Percentiles rank a stretch among this genome's conserved stretches.
Evolutionary conservation across 371 early-diverging fungal species (phyloP).

Genomic region (Zancudomyces culisetae): DNA sequence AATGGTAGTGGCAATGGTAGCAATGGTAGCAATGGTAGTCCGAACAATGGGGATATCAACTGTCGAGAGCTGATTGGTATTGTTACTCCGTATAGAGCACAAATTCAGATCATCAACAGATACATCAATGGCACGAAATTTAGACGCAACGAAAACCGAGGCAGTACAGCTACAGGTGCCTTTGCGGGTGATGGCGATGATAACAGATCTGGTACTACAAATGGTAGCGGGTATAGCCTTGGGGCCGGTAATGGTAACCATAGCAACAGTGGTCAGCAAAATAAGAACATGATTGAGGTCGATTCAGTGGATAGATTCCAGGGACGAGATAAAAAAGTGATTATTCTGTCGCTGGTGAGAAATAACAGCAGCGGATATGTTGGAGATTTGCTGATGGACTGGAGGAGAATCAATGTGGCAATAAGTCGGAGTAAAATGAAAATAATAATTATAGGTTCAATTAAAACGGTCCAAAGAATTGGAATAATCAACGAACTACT

Average conservation of each 20-base stretch:
- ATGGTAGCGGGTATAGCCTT: slow-evolving; percentile 7
- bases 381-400: slow-evolving; percentile 77
- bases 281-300: slow-evolving; percentile 29
- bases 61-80: too few species aligned
- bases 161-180: too few species aligned
- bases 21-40: too few species aligned
- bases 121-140: too few species aligned
- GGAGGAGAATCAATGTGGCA: slow-evolving; percentile 94
- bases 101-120: too few species aligned
- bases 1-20: too few species aligned
- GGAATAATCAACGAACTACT: neutral
- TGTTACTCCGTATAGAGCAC: slow-evolving; percentile 72
- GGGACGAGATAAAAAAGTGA: slow-evolving; percentile 81
- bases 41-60: too few species aligned
- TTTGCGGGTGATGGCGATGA: too few species aligned
- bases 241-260: neutral
- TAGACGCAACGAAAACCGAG: too few species aligned
- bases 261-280: neutral
- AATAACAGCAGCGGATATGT: slow-evolving; percentile 50
- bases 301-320: slow-evolving; percentile 84
- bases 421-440: slow-evolving; percentile 84
- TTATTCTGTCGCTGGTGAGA: slow-evolving; percentile 74
- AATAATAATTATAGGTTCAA: slow-evolving; percentile 78
- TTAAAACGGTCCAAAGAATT: too few species aligned
- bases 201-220: too few species aligned